These are phyloP conservation scores for Ophiostoma sp. DNA, from an alignment of 2,329 filamentous ascomycete species.

Conservation along the genomic window DNA sequence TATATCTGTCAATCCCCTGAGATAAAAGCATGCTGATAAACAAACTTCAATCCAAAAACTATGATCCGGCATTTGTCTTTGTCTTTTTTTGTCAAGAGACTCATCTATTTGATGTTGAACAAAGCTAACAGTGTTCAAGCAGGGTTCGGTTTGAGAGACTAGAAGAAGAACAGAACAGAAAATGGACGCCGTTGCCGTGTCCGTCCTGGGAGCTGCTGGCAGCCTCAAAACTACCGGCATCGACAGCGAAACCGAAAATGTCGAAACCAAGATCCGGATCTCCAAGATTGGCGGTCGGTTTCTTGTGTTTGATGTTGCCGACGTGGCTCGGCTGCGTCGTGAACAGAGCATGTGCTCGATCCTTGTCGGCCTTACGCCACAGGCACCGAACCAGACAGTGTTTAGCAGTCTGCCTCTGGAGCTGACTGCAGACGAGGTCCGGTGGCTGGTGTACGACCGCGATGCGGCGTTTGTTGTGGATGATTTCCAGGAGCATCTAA, in stretches of 20 bases:
- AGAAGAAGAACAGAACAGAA: no score
- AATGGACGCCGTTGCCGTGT: background rate
- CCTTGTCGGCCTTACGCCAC: conserved; percentile 79
- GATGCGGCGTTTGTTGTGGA: conserved; percentile 80
- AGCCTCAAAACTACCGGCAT: conserved; percentile 19
- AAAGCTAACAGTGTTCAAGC: background rate
- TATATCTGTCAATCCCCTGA: conserved; percentile 60
- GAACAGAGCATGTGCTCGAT: conserved; percentile 80
- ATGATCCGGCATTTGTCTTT: conserved; percentile 30
- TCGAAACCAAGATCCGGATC: conserved; percentile 63
- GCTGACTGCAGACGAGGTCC: conserved; percentile 84
- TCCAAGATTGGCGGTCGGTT: conserved; percentile 75
- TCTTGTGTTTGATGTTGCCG: conserved; percentile 81
- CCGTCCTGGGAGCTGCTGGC: background rate
- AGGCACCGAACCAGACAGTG: conserved; percentile 90
- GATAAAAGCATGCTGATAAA: conserved; percentile 38
- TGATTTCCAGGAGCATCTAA: conserved; percentile 63
- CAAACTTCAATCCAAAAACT: conserved; percentile 26
- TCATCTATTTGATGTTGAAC: background rate
- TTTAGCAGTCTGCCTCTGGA: conserved; percentile 86
- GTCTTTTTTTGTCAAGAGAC: conserved; percentile 25
- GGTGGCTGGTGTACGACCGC: conserved; percentile 69
- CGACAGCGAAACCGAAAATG: background rate
- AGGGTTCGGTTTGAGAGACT: background rate
- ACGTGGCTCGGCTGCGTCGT: conserved; percentile 70